These are phyloP conservation scores for Aurifilum marmelostoma DNA, from an alignment of 2,329 filamentous ascomycete species.

Conservation along the genomic window DNA sequence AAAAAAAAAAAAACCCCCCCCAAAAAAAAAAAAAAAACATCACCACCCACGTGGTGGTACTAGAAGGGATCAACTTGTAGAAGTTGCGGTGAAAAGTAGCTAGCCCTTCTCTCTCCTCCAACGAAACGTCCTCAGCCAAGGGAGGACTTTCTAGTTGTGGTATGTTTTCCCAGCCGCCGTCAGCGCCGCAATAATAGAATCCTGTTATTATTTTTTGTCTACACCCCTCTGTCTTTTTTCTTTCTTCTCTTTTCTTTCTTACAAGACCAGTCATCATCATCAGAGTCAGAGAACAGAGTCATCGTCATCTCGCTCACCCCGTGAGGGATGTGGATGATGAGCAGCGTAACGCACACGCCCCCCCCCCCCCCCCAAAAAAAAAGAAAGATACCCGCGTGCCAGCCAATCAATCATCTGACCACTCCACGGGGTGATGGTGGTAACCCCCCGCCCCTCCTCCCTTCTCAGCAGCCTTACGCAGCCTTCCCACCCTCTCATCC, in stretches of 20 bases:
- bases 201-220: no score
- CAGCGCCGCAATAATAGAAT: neutral
- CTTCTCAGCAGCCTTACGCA: neutral
- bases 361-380: no score
- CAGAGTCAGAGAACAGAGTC: neutral
- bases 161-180: neutral
- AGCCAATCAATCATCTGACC: neutral
- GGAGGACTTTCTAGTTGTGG: neutral
- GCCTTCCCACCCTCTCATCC: neutral
- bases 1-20: no score
- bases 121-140: neutral
- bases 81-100: slow-evolving; percentile 4
- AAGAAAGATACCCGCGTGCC: neutral
- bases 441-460: neutral
- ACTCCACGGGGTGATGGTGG: neutral
- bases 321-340: neutral
- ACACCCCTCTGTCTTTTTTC: no score
- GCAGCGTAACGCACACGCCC: neutral
- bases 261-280: neutral
- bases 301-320: slow-evolving; percentile 6
- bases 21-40: neutral
- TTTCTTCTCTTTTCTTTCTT: neutral
- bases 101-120: neutral
- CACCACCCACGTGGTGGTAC: neutral
- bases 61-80: neutral